phyloP scores from a whole-genome alignment of 805 yeast species.

The Cyberlindnera nakhonratchasimensis region DNA sequence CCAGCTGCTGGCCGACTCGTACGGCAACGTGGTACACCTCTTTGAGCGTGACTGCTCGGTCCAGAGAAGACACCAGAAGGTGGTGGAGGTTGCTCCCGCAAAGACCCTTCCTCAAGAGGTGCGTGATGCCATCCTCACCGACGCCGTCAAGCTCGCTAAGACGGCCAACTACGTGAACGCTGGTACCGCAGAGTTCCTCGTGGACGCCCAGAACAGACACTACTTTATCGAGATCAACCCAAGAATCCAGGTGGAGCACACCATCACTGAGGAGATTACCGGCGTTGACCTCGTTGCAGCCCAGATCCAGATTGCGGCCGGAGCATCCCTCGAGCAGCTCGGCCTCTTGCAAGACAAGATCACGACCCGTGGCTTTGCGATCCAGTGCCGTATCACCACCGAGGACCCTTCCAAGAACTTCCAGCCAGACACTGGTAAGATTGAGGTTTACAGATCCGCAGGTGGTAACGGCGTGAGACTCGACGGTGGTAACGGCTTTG shows the following conservation, averaged over 20 bases:
- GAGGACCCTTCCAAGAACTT: constrained; percentile 96
- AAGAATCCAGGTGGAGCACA: constrained; percentile 97
- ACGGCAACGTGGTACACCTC: constrained; percentile 92
- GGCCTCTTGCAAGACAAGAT: constrained; percentile 93
- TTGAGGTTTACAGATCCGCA: constrained; percentile 95
- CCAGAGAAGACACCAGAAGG: constrained; percentile 98
- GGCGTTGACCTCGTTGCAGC: constrained; percentile 98
- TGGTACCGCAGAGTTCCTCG: constrained; percentile 97
- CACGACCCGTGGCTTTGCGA: constrained; percentile 95
- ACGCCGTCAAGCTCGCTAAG: constrained; percentile 90
- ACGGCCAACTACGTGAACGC: constrained; percentile 92
- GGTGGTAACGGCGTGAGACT: constrained; percentile 99
- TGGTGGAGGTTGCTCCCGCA: constrained; percentile 98
- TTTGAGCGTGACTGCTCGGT: constrained; percentile 99
- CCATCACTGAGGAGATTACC: constrained; percentile 97
- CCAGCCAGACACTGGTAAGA: constrained; percentile 98
- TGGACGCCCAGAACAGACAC: constrained; percentile 90
- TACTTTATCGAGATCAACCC: constrained; percentile 98
- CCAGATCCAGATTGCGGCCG: constrained; percentile 98
- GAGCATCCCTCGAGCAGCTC: constrained; percentile 87
- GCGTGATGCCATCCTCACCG: constrained; percentile 88
- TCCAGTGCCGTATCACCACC: constrained; percentile 98
- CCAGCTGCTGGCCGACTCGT: constrained; percentile 87
- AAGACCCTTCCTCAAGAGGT: constrained; percentile 78
- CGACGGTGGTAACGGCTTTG: constrained; percentile 98